Evolutionary conservation across 306 rosid species (phyloP).

Genomic region (Carpinus fangiana): DNA sequence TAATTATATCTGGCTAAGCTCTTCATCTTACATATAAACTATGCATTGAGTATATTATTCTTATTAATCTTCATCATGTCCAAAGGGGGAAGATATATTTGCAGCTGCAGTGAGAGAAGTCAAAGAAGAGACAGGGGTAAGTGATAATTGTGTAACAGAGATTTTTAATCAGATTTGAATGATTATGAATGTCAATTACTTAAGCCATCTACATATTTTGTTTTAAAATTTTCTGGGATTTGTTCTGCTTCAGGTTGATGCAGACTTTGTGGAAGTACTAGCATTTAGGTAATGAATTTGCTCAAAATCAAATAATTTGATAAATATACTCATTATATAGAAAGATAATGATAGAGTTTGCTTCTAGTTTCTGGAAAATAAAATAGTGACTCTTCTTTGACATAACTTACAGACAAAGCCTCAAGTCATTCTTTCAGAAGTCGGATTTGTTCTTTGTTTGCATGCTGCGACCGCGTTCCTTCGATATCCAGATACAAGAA

Average conservation of each 20-base stretch:
- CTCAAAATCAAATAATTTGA: neutral
- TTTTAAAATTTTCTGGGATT: slow-evolving; percentile 23
- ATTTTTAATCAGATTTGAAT: slow-evolving; percentile 1
- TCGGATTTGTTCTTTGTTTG: slow-evolving; percentile 80
- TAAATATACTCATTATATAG: neutral
- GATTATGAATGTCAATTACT: slow-evolving; percentile 10
- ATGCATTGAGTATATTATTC: slow-evolving; percentile 19
- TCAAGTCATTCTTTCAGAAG: slow-evolving; percentile 73
- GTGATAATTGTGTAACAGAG: slow-evolving; percentile 24
- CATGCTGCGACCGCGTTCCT: slow-evolving; percentile 68
- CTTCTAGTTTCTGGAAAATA: neutral
- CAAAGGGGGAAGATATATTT: slow-evolving; percentile 81
- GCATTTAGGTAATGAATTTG: slow-evolving; percentile 61
- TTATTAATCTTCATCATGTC: slow-evolving; percentile 20
- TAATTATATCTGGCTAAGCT: slow-evolving; percentile 21
- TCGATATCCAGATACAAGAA: slow-evolving; percentile 66
- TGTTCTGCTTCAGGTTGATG: slow-evolving; percentile 63
- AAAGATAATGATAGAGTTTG: too few relatives aligned
- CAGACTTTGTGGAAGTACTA: slow-evolving; percentile 78
- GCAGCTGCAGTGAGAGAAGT: slow-evolving; percentile 83
- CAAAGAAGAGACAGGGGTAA: slow-evolving; percentile 92
- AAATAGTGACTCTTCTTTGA: slow-evolving; percentile 14
- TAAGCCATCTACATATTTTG: neutral
- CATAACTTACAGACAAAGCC: slow-evolving; percentile 61
- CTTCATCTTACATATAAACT: slow-evolving; percentile 5